Percentiles rank a stretch among this genome's conserved stretches.
Evolutionary conservation across 371 early-diverging fungal species (phyloP).

Genomic region (Mucor irregularis): DNA sequence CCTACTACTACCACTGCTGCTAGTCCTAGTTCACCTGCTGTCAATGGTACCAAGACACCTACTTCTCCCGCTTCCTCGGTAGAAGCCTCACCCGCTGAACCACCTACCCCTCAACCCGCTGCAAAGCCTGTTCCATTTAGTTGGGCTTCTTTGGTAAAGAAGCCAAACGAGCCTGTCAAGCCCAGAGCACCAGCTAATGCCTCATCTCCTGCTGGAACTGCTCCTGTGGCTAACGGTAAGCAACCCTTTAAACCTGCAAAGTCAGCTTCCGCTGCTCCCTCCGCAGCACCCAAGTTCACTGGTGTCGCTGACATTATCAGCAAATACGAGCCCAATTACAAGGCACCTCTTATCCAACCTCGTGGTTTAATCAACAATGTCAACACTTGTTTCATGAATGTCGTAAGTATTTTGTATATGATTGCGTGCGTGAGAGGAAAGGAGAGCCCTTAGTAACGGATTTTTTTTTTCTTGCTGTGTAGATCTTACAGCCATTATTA

Average conservation of each 20-base stretch:
- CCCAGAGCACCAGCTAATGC: conserved; percentile 11
- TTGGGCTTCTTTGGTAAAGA: conserved; percentile 64
- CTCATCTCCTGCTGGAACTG: conserved; percentile 11
- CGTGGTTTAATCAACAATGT: conserved; percentile 94
- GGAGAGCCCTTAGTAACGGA: neutral
- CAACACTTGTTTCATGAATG: conserved; percentile 98
- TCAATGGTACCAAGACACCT: neutral
- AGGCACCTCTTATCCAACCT: conserved; percentile 68
- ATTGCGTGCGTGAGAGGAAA: neutral
- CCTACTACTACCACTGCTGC: neutral
- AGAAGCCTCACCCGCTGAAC: conserved; percentile 13
- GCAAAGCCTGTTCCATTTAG: conserved; percentile 30
- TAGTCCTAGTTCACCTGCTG: conserved; percentile 7
- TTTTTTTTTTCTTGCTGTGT: neutral
- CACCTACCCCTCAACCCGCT: conserved; percentile 45
- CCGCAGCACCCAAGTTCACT: conserved; percentile 41
- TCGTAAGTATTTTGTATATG: conserved; percentile 44
- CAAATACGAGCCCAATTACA: conserved; percentile 54
- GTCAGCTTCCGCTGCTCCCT: conserved; percentile 20
- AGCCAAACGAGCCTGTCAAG: conserved; percentile 24
- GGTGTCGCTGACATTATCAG: conserved; percentile 59
- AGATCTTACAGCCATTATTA: conserved; percentile 82
- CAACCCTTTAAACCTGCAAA: conserved; percentile 9
- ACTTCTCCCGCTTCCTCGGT: conserved; percentile 10
- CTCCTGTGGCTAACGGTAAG: conserved; percentile 13